Percentiles rank a stretch among this genome's conserved stretches.
These are phyloP conservation scores for Pisolithus marmoratus DNA, from an alignment of 768 basidiomycete genomes.

Conservation along the genomic window DNA sequence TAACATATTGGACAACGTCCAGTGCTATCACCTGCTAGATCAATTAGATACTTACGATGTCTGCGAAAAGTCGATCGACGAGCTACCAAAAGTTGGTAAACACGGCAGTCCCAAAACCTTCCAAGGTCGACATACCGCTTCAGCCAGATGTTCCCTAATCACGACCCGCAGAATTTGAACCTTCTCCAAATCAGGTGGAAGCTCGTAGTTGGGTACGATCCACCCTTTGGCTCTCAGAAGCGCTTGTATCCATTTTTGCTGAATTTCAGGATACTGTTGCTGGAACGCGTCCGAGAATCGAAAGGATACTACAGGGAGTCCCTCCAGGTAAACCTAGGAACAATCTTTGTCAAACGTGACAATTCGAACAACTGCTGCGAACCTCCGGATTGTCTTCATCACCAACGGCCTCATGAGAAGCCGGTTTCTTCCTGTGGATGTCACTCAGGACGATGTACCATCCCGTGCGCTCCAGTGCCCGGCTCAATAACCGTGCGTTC, in stretches of 20 bases:
- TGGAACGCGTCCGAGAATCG: conserved; percentile 51
- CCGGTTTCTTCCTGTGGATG: conserved; percentile 41
- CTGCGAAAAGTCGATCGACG: conserved; percentile 57
- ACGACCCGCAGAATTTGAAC: conserved; percentile 61
- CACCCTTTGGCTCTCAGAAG: conserved; percentile 44
- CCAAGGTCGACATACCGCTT: conserved; percentile 35
- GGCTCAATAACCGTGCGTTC: conserved; percentile 59
- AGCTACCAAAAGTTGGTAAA: conserved; percentile 35
- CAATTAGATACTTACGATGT: conserved; percentile 48
- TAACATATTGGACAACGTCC: conserved; percentile 20
- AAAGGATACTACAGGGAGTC: conserved; percentile 50
- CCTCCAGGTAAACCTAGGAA: conserved; percentile 41
- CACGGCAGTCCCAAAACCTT: conserved; percentile 19
- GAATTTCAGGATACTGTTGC: conserved; percentile 45
- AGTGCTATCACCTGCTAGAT: background rate
- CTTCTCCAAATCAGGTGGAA: conserved; percentile 45
- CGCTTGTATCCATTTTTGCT: conserved; percentile 55
- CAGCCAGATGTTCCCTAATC: conserved; percentile 49
- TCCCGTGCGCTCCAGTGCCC: conserved; percentile 55
- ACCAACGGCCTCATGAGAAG: conserved; percentile 21
- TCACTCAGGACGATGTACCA: conserved; percentile 50
- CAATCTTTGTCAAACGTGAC: background rate
- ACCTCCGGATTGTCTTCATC: conserved; percentile 60
- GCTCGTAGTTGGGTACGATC: conserved; percentile 59
- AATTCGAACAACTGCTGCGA: conserved; percentile 8